Evolutionary conservation across 495 filamentous ascomycete genomes (phyloP), one percentile per base, ranked within the genome.

Genomic region (Aspergillus conjunctus): DNA sequence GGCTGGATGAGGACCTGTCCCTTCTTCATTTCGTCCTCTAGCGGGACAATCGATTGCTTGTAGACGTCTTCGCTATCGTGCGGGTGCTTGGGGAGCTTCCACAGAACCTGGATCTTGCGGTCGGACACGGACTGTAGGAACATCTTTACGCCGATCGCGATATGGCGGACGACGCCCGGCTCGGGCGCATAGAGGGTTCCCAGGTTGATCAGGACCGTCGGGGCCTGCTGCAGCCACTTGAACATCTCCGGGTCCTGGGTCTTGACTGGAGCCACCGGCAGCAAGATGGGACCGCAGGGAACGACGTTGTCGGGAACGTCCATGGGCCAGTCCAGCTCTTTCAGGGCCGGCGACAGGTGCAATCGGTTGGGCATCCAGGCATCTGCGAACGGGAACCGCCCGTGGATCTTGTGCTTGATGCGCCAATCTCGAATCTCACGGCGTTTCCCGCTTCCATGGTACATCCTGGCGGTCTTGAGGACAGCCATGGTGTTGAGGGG

Each of bases 161-260:
- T 72, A 3, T 77, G 63, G 49, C 67, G 21, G 0, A 76, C 74
- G 37, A 80, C 75, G 0, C 66, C 55, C 0, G 62, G 61, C 7
- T 78, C 75, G 1, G 73, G 66, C 4, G 60, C 69, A 53, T 75
- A 75, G 10, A 75, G 68, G 0, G 77, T 80, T 0, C 82, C 82
- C 1, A 84, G 74, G 56, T 78, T 81, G 37, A 85, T 72, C 15
- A 85, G 66, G 8, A 85, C 61, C 0, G 80, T 84, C 7, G 79
- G 77, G 5, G 54, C 66, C 3, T 71, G 66, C 3, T 68, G 59
- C 15, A 85, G 70, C 82, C 82, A 85, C 10, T 57, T 41, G 18
- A 64, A 65, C 56, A 85, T 51, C n/a, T 73, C 74, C 0, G 79
- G 73, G 51, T 81, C 76, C 18, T 66, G 56, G 18, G 75, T 66